Evolutionary conservation across 495 filamentous ascomycete species (phyloP).

Genomic region (Xylaria flabelliformis): DNA sequence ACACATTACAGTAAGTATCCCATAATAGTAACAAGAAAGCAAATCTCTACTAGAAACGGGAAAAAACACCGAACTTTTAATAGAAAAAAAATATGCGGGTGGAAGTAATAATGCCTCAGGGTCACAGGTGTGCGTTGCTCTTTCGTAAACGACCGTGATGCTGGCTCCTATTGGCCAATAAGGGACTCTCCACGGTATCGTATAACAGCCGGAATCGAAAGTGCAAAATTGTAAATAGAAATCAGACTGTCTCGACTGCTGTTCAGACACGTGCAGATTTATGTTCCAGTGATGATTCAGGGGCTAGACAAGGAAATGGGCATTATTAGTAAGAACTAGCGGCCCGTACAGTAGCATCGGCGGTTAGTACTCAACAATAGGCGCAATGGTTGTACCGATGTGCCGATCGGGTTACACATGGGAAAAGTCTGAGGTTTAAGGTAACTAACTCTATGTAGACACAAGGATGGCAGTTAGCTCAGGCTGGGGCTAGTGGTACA

Average conservation of each 20-base stretch:
- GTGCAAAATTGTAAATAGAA: conserved; percentile 12
- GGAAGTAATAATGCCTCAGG: neutral
- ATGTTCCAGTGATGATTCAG: neutral
- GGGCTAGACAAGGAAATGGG: neutral
- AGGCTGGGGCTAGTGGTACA: neutral
- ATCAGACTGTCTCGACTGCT: neutral
- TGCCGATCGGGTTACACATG: conserved; percentile 13
- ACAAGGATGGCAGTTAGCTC: conserved; percentile 11
- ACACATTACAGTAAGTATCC: neutral
- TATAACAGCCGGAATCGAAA: neutral
- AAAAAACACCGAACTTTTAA: conserved; percentile 7
- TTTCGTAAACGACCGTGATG: too few relatives aligned
- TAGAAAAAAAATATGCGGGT: neutral
- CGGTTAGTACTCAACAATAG: conserved; percentile 12
- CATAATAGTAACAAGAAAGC: neutral
- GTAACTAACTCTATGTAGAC: conserved; percentile 12
- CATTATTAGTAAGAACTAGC: conserved; percentile 20
- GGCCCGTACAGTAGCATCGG: conserved; percentile 9
- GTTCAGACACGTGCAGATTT: neutral
- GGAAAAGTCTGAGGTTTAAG: neutral
- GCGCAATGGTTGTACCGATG: neutral
- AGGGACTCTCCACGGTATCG: neutral
- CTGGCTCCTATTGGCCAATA: neutral
- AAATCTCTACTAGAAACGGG: neutral
- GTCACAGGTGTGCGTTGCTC: neutral